phyloP scores from a whole-genome alignment of 139 green algal genomes.

The Nannochloris sp. region DNA sequence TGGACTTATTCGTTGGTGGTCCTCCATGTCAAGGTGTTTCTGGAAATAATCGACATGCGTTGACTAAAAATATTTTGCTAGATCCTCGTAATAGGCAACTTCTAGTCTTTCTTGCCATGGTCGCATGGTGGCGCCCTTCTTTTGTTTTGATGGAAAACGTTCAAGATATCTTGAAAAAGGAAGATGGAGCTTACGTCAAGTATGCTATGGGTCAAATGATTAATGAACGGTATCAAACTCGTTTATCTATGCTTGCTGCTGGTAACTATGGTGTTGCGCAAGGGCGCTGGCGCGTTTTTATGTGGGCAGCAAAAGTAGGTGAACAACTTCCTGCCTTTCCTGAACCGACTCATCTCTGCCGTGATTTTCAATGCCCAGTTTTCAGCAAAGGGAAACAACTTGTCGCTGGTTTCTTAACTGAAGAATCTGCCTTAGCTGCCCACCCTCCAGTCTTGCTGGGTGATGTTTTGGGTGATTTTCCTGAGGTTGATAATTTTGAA shows the following conservation, averaged over 20 bases:
- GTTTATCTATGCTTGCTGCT: constrained; percentile 39
- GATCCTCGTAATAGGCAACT: constrained; percentile 58
- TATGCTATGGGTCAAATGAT: constrained; percentile 42
- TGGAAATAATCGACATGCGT: constrained; percentile 63
- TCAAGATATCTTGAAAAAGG: constrained; percentile 60
- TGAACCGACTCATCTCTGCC: constrained; percentile 31
- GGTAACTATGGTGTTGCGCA: constrained; percentile 51
- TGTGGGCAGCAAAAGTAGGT: constrained; percentile 44
- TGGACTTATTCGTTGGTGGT: constrained; percentile 64
- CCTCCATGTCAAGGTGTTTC: constrained; percentile 72
- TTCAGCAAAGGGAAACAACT: constrained; percentile 11
- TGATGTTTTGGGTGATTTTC: constrained; percentile 58
- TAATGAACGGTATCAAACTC: constrained; percentile 44
- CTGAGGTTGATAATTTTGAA: constrained; percentile 40
- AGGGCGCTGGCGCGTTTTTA: constrained; percentile 36
- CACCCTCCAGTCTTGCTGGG: constrained; percentile 41
- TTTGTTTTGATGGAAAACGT: constrained; percentile 73
- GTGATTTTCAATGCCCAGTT: constrained; percentile 4
- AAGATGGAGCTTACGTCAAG: constrained; percentile 55
- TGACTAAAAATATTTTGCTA: constrained; percentile 34
- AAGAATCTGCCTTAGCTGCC: background rate
- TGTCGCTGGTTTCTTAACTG: constrained; percentile 29
- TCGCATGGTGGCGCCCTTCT: constrained; percentile 44
- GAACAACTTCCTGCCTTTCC: constrained; percentile 60
- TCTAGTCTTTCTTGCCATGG: constrained; percentile 41